Evolutionary conservation across 169 alveolate genomes (phyloP).

Genomic region (Babesia bovis): DNA sequence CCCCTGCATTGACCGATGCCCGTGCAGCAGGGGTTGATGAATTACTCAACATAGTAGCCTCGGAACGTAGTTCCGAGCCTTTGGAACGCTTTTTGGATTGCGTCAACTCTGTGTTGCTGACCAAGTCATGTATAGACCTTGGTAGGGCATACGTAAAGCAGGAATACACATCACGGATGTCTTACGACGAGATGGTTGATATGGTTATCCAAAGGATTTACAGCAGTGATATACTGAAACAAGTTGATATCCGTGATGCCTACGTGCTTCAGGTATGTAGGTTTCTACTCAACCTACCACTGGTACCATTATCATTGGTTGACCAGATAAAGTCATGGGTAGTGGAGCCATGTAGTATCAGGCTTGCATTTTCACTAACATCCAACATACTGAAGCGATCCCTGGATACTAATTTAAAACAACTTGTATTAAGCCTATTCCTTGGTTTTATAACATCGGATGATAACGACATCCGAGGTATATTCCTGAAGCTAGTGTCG

Average conservation of each 20-base stretch:
- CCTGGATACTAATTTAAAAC: constrained; percentile 16
- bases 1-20: constrained; percentile 20
- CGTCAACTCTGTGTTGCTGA: constrained; percentile 6
- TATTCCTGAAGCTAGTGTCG: constrained; percentile 44
- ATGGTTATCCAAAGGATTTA: constrained; percentile 15
- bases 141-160: not conserved
- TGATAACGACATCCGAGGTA: constrained; percentile 4
- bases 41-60: not conserved
- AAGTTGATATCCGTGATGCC: constrained; percentile 32
- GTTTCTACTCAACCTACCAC: constrained; percentile 48
- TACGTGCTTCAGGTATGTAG: constrained; percentile 36
- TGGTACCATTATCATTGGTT: constrained; percentile 29
- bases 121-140: constrained; percentile 26
- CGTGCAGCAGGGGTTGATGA: constrained; percentile 13
- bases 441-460: constrained; percentile 17
- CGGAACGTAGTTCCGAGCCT: constrained; percentile 2
- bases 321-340: constrained; percentile 39
- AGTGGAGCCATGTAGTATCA: constrained; percentile 8
- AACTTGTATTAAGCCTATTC: constrained; percentile 23
- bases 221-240: constrained; percentile 14
- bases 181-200: constrained; percentile 21
- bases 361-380: constrained; percentile 52
- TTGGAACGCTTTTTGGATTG: constrained; percentile 17
- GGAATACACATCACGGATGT: not conserved
- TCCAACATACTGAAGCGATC: constrained; percentile 56